A percentile compares a stretch with the other conserved stretches of the same genome.
phyloP scores from a whole-genome alignment of 306 rosid genomes.

The Sicyos edulis region DNA sequence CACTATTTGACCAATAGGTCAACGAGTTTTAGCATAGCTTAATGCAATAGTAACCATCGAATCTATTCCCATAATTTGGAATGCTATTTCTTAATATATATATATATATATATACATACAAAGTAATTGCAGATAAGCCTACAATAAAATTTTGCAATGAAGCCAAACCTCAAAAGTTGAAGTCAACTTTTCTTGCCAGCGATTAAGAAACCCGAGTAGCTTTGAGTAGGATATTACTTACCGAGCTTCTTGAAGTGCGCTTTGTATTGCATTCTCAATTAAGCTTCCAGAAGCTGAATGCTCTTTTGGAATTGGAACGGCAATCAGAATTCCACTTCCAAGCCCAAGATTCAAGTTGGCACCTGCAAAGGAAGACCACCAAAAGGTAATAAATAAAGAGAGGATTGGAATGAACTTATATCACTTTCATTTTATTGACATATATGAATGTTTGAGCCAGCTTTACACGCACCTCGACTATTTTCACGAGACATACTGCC shows the following conservation, averaged over 20 bases:
- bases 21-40: not conserved
- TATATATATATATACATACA: not conserved
- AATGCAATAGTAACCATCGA: not conserved
- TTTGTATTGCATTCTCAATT: conserved; percentile 71
- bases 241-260: conserved; percentile 75
- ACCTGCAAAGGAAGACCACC: conserved; percentile 34
- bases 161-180: not conserved
- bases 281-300: conserved; percentile 65
- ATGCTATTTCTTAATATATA: not conserved
- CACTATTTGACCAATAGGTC: no score
- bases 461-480: no score
- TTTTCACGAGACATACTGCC: no score
- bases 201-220: not conserved
- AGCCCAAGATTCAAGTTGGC: conserved; percentile 61
- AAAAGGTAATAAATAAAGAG: not conserved
- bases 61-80: not conserved
- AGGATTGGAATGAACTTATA: not conserved
- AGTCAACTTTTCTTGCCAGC: not conserved
- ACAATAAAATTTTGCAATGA: not conserved
- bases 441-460: no score
- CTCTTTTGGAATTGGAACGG: conserved; percentile 82
- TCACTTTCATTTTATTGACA: no score
- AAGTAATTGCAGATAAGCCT: not conserved
- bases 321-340: conserved; percentile 69
- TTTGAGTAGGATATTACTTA: conserved; percentile 9